A percentile compares a stretch with the other conserved stretches of the same genome.
phyloP scores from a whole-genome alignment of 805 yeast species.

The Candida dajiaensis region DNA sequence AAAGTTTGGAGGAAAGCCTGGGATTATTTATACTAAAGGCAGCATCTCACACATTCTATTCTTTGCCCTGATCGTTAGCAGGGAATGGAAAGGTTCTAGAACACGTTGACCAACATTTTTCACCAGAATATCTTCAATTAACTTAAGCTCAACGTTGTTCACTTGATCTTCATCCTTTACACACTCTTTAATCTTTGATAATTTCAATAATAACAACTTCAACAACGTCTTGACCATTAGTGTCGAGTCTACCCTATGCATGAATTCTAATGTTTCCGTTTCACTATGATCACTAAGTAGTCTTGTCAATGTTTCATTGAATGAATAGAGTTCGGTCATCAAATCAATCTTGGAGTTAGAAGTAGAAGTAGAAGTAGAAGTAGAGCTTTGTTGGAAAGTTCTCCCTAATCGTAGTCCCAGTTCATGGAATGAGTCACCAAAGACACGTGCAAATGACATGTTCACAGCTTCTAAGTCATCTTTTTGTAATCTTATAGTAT shows the following conservation, averaged over 20 bases:
- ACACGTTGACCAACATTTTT: slow-evolving; percentile 18
- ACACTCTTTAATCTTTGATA: slow-evolving; percentile 8
- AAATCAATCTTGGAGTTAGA: not conserved
- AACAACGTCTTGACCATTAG: slow-evolving; percentile 14
- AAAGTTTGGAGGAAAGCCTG: slow-evolving; percentile 19
- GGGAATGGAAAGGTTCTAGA: slow-evolving; percentile 18
- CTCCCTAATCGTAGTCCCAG: not conserved
- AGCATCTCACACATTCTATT: not conserved
- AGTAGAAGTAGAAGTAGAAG: no score
- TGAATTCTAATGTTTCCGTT: not conserved
- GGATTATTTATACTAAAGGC: slow-evolving; percentile 13
- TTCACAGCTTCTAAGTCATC: not conserved
- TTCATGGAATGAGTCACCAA: not conserved
- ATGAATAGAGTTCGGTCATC: slow-evolving; percentile 14
- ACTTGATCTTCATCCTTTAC: not conserved
- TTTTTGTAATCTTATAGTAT: not conserved
- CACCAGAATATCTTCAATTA: slow-evolving; percentile 17
- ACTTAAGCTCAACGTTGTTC: slow-evolving; percentile 9
- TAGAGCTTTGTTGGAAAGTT: no score
- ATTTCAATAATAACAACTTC: slow-evolving; percentile 13
- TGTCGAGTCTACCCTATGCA: slow-evolving; percentile 10
- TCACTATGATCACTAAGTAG: slow-evolving; percentile 8
- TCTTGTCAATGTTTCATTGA: slow-evolving; percentile 23
- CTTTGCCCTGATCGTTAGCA: slow-evolving; percentile 6
- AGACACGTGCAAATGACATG: not conserved